These are phyloP conservation scores for Paramecium primaurelia DNA, from an alignment of 73 alveolate genomes.

Conservation along the genomic window DNA sequence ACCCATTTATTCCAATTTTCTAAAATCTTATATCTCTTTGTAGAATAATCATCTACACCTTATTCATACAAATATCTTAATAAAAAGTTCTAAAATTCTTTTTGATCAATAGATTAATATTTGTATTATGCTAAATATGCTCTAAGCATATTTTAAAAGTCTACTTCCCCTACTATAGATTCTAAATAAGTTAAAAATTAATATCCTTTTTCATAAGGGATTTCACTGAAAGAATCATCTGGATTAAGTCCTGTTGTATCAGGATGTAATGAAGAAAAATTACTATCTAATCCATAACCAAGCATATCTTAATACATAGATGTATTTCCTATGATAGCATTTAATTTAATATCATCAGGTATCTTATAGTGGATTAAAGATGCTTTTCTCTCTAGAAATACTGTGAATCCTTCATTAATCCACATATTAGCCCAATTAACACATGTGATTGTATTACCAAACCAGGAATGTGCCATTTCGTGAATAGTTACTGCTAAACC, in stretches of 20 bases:
- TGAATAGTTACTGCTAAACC: slow-evolving; percentile 78
- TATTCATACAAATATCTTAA: background rate
- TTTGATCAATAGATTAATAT: slow-evolving; percentile 50
- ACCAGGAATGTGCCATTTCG: slow-evolving; percentile 90
- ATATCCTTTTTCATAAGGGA: slow-evolving; percentile 38
- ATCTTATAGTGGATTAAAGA: background rate
- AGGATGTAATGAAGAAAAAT: slow-evolving; percentile 22
- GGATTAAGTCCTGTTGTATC: slow-evolving; percentile 20
- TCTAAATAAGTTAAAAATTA: background rate
- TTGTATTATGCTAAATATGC: slow-evolving; percentile 59
- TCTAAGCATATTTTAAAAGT: slow-evolving; percentile 53
- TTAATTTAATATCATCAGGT: background rate
- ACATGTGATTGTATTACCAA: slow-evolving; percentile 86
- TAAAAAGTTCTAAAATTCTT: slow-evolving; percentile 48
- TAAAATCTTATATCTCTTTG: background rate
- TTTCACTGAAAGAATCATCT: slow-evolving; percentile 34
- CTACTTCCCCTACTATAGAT: background rate
- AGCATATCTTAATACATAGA: slow-evolving; percentile 7
- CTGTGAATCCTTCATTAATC: slow-evolving; percentile 91
- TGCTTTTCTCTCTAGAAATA: slow-evolving; percentile 73
- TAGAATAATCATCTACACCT: background rate
- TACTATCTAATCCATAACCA: background rate
- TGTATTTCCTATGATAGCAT: background rate
- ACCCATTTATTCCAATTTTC: slow-evolving; percentile 5
- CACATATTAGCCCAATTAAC: slow-evolving; percentile 84